phyloP scores from a whole-genome alignment of 2,329 filamentous ascomycete species.

The Karstenula rhodostoma region DNA sequence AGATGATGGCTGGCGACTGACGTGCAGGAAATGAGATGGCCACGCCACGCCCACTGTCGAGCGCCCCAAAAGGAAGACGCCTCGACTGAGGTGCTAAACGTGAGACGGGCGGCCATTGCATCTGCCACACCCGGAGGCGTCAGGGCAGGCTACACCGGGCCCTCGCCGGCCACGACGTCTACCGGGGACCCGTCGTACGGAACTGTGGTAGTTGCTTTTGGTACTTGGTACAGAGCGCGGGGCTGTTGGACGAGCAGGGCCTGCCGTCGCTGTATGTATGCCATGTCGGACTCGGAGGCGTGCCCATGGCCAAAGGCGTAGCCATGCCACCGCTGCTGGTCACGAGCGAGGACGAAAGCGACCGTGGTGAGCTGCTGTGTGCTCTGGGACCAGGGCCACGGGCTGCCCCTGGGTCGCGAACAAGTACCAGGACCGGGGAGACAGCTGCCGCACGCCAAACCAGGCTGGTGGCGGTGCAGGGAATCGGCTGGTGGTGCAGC shows the following conservation, averaged over 20 bases:
- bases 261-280: slow-evolving; percentile 16
- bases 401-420: slow-evolving; percentile 27
- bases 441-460: slow-evolving; percentile 45
- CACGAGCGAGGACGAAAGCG: slow-evolving; percentile 36
- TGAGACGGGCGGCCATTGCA: slow-evolving; percentile 30
- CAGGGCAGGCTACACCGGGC: slow-evolving; percentile 23
- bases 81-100: slow-evolving; percentile 18
- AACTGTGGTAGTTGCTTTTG: slow-evolving; percentile 35
- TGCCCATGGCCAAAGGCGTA: slow-evolving; percentile 29
- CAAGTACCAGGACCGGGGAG: slow-evolving; percentile 37
- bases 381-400: slow-evolving; percentile 37
- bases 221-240: slow-evolving; percentile 26
- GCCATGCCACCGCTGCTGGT: slow-evolving; percentile 15
- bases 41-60: slow-evolving; percentile 21
- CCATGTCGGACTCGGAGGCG: slow-evolving; percentile 34
- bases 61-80: slow-evolving; percentile 21
- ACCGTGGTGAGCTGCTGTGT: slow-evolving; percentile 35
- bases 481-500: slow-evolving; percentile 29
- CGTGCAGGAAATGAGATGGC: slow-evolving; percentile 30
- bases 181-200: slow-evolving; percentile 41
- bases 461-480: slow-evolving; percentile 42
- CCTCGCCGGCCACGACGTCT: slow-evolving; percentile 26
- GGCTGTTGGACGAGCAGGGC: slow-evolving; percentile 28
- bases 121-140: slow-evolving; percentile 31
- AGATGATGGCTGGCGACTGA: slow-evolving; percentile 30